These are phyloP conservation scores for Galium porrigens DNA, from an alignment of 305 asterid species.

Conservation along the genomic window DNA sequence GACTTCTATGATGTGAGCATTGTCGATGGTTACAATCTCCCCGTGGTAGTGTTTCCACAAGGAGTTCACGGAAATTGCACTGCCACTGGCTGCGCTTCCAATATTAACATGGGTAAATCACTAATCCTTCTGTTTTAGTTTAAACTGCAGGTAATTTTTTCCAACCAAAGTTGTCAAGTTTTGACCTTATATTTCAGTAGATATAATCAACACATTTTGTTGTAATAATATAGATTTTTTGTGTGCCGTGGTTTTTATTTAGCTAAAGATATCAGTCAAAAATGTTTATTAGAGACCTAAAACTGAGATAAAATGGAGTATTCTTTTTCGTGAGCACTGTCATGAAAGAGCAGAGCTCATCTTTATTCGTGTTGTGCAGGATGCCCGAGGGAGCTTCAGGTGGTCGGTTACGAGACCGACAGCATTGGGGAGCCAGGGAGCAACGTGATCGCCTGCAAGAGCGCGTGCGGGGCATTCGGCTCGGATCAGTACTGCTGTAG, in stretches of 20 bases:
- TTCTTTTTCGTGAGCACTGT: no score
- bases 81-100: constrained; percentile 52
- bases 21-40: constrained; percentile 69
- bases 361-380: constrained; percentile 23
- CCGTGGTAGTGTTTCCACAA: constrained; percentile 42
- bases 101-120: constrained; percentile 48
- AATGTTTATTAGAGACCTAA: no score
- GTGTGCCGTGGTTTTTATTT: no score
- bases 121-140: no score
- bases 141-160: no score
- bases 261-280: no score
- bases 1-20: constrained; percentile 72
- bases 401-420: constrained; percentile 23
- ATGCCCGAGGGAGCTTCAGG: constrained; percentile 78
- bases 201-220: no score
- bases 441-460: constrained; percentile 63
- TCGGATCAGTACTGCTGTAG: constrained; percentile 72
- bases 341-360: not conserved
- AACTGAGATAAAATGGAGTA: no score
- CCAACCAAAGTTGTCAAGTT: no score
- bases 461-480: constrained; percentile 70
- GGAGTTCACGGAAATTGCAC: constrained; percentile 45
- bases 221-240: no score
- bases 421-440: constrained; percentile 23
- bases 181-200: no score